A percentile compares a stretch with the other conserved stretches of the same genome.
Conservation (phyloP, 495 filamentous ascomycete genomes). For the Cercophora sp. region DNA sequence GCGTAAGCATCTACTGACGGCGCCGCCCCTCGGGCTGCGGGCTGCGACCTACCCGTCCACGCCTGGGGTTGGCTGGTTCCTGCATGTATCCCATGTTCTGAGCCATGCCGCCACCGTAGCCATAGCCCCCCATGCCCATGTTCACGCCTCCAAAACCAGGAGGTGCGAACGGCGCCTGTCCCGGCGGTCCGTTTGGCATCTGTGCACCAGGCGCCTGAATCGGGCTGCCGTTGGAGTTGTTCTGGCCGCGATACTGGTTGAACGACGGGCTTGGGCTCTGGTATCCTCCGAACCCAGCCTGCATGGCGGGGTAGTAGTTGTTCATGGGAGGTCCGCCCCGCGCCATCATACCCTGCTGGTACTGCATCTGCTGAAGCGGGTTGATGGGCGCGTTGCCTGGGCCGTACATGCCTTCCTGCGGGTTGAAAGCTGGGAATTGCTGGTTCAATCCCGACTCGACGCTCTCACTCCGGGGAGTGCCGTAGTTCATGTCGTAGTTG, state of each 20-base stretch:
- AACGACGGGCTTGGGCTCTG: conserved; percentile 40
- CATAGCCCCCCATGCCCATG: conserved; percentile 43
- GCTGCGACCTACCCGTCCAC: conserved; percentile 50
- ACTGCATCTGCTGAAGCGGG: conserved; percentile 53
- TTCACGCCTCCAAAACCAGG: conserved; percentile 47
- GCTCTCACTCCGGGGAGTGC: conserved; percentile 53
- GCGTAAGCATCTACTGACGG: conserved; percentile 12
- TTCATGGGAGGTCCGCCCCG: conserved; percentile 48
- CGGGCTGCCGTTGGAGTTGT: conserved; percentile 40
- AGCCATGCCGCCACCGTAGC: conserved; percentile 38
- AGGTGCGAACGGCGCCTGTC: conserved; percentile 38
- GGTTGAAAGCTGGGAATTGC: conserved; percentile 49
- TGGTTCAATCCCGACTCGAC: conserved; percentile 52
- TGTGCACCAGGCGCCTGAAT: conserved; percentile 39
- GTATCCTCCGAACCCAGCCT: conserved; percentile 45
- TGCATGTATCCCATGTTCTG: conserved; percentile 44
- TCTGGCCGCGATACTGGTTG: conserved; percentile 48
- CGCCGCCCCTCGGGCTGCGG: conserved; percentile 26
- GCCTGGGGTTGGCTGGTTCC: conserved; percentile 46
- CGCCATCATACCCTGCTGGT: conserved; percentile 55
- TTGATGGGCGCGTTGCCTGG: conserved; percentile 43
- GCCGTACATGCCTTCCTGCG: conserved; percentile 49
- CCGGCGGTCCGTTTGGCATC: conserved; percentile 22
- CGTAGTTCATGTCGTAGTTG: conserved; percentile 46
- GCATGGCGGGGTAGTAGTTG: conserved; percentile 48